Evolutionary conservation across 2,329 filamentous ascomycete genomes (phyloP).

Genomic region (Trichoderma afroharzianum): DNA sequence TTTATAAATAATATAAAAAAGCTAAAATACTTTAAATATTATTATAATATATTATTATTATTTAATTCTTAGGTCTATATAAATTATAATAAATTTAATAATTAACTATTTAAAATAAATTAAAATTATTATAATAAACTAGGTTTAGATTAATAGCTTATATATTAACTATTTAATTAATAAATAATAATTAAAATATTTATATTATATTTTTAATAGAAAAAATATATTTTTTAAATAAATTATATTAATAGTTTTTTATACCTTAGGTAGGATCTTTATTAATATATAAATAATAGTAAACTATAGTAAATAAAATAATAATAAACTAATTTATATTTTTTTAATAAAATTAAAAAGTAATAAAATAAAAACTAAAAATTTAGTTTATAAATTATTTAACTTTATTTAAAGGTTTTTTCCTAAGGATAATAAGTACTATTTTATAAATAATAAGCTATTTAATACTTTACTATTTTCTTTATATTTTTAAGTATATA

Average conservation of each 20-base stretch:
- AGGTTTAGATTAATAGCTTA: conserved; percentile 9
- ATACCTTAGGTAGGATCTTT: not conserved
- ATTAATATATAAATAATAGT: not conserved
- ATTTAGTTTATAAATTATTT: no score
- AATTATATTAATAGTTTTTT: not conserved
- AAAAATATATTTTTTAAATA: conserved; percentile 2
- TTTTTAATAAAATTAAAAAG: no score
- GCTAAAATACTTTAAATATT: not conserved
- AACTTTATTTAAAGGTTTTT: no score
- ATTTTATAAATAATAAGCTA: no score
- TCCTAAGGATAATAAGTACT: no score
- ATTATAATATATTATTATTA: not conserved
- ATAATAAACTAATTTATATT: not conserved
- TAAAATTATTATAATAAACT: not conserved
- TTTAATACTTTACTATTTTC: no score
- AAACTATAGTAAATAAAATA: not conserved
- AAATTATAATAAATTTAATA: not conserved
- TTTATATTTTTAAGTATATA: no score
- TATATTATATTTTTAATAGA: not conserved
- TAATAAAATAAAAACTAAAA: no score
- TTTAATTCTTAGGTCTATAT: not conserved
- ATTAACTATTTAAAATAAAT: not conserved
- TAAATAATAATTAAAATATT: conserved; percentile 12
- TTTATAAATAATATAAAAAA: not conserved
- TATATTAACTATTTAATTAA: not conserved